Evolutionary conservation across 2,329 filamentous ascomycete genomes (phyloP).

Genomic region (Fusarium sp.): DNA sequence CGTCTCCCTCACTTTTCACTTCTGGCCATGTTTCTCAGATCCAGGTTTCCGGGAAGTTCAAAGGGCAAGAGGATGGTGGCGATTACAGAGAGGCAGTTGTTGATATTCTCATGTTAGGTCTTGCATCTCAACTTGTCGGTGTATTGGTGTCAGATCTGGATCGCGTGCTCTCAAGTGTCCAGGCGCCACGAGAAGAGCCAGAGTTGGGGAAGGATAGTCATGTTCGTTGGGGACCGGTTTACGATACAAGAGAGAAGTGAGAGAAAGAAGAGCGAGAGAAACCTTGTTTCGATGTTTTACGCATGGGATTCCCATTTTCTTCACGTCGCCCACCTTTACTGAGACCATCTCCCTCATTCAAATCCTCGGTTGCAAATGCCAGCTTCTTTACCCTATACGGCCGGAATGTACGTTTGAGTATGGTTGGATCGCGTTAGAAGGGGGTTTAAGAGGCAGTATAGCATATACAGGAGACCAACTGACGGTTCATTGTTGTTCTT

Average conservation of each 20-base stretch:
- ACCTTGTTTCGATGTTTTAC: constrained; percentile 43
- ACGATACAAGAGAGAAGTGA: constrained; percentile 29
- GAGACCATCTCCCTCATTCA: constrained; percentile 20
- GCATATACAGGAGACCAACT: constrained; percentile 38
- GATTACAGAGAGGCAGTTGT: constrained; percentile 35
- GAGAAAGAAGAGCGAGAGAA: constrained; percentile 44
- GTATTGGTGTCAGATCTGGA: constrained; percentile 43
- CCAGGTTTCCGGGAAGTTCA: constrained; percentile 16
- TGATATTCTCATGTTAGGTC: constrained; percentile 46
- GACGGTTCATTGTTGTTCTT: constrained; percentile 5
- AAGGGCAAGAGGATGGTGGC: constrained; percentile 24
- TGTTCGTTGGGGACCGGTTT: constrained; percentile 10
- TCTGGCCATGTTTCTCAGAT: constrained; percentile 38
- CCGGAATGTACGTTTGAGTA: constrained; percentile 13
- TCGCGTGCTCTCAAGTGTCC: constrained; percentile 27
- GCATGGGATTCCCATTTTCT: constrained; percentile 39
- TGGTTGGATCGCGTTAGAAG: constrained; percentile 30
- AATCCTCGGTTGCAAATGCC: constrained; percentile 13
- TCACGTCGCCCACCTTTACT: constrained; percentile 24
- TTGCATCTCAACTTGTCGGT: constrained; percentile 45
- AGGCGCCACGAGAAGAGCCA: constrained; percentile 29
- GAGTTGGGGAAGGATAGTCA: constrained; percentile 17
- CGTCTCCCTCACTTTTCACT: constrained; percentile 25
- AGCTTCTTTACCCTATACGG: constrained; percentile 3
- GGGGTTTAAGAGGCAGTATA: constrained; percentile 18